Evolutionary conservation across 768 basidiomycete genomes (phyloP), one percentile per base, ranked within the genome.

Genomic region (Rhizopogon roseolus): DNA sequence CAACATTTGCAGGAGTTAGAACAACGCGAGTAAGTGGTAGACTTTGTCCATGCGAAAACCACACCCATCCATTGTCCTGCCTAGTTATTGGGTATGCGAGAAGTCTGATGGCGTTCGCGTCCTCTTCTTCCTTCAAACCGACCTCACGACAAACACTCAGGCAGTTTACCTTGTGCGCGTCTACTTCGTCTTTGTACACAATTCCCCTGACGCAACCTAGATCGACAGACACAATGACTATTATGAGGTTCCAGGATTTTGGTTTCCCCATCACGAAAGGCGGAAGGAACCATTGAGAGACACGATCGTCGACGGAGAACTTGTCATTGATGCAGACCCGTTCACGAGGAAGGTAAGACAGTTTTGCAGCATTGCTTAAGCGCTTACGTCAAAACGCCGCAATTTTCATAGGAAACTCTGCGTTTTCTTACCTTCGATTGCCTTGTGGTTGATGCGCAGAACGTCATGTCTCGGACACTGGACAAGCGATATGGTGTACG

Each of bases 81-180:
- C 44, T 65, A 98, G 95, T 66, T 99, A 90, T 70, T 99, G 96
- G 96, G 97, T 99, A 41, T 97, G 94, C 73, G 97, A 99, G 75
- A 98, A 98, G 75, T 96, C 93, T 11, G 97, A 98, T 65, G 97
- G 97, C 11, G 67, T 99, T 49, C 84, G 97, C 36, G 90, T 98
- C 39, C 76, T 99, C 28, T 81, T 98, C 49, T 73, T 96, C 54
- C 79, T 98, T 48, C 74, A 80, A 67, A 79, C 86, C 49, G 76
- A 88, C 74, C 62, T 71, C 45, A 60, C 69, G 34, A 61, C 78
- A 50, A 73, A 74, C 59, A 76, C 71, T 46, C 88, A 89, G 67
- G 67, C 66, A 39, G 81, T 88, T 3, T 97, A 83, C 71, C 77
- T 98, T 28, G 97, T 96, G 60, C 59, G 88, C 71, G 41, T 37